These are phyloP conservation scores for Lecanicillium sp. DNA, from an alignment of 2,329 filamentous ascomycete species.

Conservation along the genomic window DNA sequence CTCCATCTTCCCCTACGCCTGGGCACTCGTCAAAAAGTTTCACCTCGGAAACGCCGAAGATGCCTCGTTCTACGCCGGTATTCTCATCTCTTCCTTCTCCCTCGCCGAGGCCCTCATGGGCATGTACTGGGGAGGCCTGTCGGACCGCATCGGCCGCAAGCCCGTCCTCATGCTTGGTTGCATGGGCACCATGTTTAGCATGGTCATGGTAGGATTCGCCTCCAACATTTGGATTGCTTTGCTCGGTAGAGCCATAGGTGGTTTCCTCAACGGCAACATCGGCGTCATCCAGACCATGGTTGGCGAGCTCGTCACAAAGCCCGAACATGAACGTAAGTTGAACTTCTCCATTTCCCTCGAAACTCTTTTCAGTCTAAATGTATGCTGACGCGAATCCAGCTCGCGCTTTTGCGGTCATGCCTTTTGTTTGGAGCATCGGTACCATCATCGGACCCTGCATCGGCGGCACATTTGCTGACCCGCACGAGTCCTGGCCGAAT, in stretches of 20 bases:
- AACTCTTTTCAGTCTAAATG: background rate
- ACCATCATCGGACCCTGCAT: conserved; percentile 85
- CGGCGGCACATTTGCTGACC: conserved; percentile 78
- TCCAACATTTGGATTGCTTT: conserved; percentile 79
- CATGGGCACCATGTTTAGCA: conserved; percentile 71
- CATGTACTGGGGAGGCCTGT: conserved; percentile 80
- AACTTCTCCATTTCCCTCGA: background rate
- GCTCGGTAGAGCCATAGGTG: conserved; percentile 65
- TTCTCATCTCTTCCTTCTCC: conserved; percentile 80
- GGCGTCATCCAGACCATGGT: conserved; percentile 92
- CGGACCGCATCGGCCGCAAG: conserved; percentile 76
- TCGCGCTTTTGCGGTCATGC: conserved; percentile 84
- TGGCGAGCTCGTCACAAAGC: conserved; percentile 73
- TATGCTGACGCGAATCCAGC: conserved; percentile 37
- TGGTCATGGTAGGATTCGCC: conserved; percentile 76
- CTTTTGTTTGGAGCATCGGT: conserved; percentile 86
- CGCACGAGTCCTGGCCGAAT: conserved; percentile 63
- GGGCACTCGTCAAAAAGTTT: conserved; percentile 72
- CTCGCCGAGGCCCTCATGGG: conserved; percentile 75
- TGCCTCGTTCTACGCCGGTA: conserved; percentile 80
- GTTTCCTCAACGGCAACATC: conserved; percentile 84
- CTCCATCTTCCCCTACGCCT: conserved; percentile 88
- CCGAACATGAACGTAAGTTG: conserved; percentile 73
- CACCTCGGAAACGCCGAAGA: conserved; percentile 61
- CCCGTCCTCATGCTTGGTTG: conserved; percentile 77